phyloP scores from a whole-genome alignment of 805 yeast species.

The Saturnispora gosingensis region DNA sequence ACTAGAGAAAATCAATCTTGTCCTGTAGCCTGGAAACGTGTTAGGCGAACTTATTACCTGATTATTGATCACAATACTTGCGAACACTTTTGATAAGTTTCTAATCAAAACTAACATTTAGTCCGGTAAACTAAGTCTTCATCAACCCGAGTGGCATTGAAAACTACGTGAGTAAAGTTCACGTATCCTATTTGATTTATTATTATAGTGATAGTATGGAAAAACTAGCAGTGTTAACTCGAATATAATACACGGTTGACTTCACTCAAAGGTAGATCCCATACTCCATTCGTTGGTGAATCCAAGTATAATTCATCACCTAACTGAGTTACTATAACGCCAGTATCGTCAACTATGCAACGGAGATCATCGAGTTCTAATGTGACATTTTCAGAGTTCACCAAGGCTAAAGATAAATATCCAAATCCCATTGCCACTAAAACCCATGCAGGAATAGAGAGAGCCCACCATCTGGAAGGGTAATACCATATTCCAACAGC shows the following conservation, averaged over 20 bases:
- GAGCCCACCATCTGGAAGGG: constrained; percentile 90
- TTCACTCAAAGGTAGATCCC: constrained; percentile 70
- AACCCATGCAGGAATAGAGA: constrained; percentile 63
- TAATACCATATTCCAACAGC: constrained; percentile 57
- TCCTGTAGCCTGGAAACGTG: too few relatives aligned
- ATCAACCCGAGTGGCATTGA: too few relatives aligned
- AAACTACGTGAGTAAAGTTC: too few relatives aligned
- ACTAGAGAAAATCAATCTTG: too few relatives aligned
- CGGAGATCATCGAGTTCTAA: constrained; percentile 47
- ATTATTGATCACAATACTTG: too few relatives aligned
- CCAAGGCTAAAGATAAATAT: constrained; percentile 61
- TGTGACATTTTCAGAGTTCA: constrained; percentile 71
- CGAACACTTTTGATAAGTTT: too few relatives aligned
- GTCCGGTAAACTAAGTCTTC: too few relatives aligned
- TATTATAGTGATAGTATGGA: background rate
- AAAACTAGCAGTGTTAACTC: background rate
- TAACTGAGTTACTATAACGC: constrained; percentile 20
- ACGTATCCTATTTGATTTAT: too few relatives aligned
- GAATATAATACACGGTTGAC: constrained; percentile 57
- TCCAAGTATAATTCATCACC: constrained; percentile 34
- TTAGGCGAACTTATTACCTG: too few relatives aligned
- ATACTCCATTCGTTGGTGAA: constrained; percentile 69
- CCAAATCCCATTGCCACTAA: constrained; percentile 63
- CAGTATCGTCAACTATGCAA: constrained; percentile 62
- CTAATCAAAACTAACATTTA: too few relatives aligned